phyloP scores from a whole-genome alignment of 1,284 basidiomycete genomes.

The Chiua sp. region DNA sequence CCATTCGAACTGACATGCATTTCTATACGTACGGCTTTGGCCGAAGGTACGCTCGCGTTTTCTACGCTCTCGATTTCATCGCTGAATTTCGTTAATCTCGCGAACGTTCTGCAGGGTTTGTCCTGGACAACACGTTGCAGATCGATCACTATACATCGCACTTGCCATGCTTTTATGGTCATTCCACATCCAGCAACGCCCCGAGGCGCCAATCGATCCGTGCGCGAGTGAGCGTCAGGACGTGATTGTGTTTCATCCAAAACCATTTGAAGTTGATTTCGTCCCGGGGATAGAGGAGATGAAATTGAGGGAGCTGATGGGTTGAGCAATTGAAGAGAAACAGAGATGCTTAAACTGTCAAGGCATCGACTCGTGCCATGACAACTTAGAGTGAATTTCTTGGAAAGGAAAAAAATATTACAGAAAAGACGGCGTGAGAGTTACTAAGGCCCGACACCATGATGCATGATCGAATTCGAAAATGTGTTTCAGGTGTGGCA shows the following conservation, averaged over 20 bases:
- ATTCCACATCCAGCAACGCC: conserved; percentile 13
- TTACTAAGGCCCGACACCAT: too few species aligned
- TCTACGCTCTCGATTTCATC: too few species aligned
- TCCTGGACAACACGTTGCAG: conserved; percentile 20
- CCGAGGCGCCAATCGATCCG: conserved; percentile 13
- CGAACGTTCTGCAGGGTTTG: conserved; percentile 23
- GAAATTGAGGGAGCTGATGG: conserved; percentile 8
- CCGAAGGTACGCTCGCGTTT: conserved; percentile 36
- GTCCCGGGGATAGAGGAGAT: conserved; percentile 6
- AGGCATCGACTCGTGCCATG: too few species aligned
- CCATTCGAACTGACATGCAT: conserved; percentile 54
- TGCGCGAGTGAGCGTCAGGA: conserved; percentile 1
- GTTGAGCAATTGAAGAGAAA: too few species aligned
- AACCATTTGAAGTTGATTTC: conserved; percentile 14
- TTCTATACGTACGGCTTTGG: conserved; percentile 64
- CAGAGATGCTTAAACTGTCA: too few species aligned
- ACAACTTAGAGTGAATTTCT: too few species aligned
- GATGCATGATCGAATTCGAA: too few species aligned
- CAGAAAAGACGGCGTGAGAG: too few species aligned
- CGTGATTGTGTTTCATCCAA: neutral
- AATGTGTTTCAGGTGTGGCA: too few species aligned
- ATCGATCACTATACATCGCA: conserved; percentile 14
- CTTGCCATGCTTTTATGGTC: conserved; percentile 17
- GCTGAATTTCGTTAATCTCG: too few species aligned
- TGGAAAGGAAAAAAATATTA: too few species aligned